Conservation (phyloP, 306 rosid species). For the Begonia peltatifolia region DNA sequence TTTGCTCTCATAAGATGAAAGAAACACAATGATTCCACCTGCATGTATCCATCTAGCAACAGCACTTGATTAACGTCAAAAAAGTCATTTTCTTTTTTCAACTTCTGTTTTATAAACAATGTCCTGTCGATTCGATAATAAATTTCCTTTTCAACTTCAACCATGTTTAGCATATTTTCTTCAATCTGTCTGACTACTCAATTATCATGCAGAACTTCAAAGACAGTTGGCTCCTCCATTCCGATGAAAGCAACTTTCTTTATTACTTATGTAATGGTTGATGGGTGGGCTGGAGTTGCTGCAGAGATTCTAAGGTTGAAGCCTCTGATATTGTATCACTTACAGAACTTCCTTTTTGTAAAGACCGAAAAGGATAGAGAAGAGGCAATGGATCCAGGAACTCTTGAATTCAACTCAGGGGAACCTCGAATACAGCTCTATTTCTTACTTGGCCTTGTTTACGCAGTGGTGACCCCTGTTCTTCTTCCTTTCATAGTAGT, state of each 20-base stretch:
- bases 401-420: slow-evolving; percentile 77
- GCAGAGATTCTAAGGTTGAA: slow-evolving; percentile 86
- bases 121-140: no score
- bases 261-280: slow-evolving; percentile 93
- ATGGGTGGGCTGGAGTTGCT: slow-evolving; percentile 99
- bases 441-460: slow-evolving; percentile 92
- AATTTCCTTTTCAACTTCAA: no score
- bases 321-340: slow-evolving; percentile 75
- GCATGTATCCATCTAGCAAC: no score
- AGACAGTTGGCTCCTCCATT: slow-evolving; percentile 82
- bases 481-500: slow-evolving; percentile 80
- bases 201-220: slow-evolving; percentile 58
- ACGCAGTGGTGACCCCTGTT: slow-evolving; percentile 75
- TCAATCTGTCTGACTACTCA: no score
- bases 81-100: no score
- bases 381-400: slow-evolving; percentile 99
- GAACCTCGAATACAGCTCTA: slow-evolving; percentile 96
- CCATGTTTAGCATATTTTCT: no score
- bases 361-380: slow-evolving; percentile 94
- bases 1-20: no score
- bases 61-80: no score
- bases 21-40: no score
- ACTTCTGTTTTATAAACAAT: no score
- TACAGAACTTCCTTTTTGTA: slow-evolving; percentile 59
- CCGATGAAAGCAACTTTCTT: slow-evolving; percentile 99